These are phyloP conservation scores for Aspergillus viridinutans DNA, from an alignment of 2,329 filamentous ascomycete genomes.

Conservation along the genomic window DNA sequence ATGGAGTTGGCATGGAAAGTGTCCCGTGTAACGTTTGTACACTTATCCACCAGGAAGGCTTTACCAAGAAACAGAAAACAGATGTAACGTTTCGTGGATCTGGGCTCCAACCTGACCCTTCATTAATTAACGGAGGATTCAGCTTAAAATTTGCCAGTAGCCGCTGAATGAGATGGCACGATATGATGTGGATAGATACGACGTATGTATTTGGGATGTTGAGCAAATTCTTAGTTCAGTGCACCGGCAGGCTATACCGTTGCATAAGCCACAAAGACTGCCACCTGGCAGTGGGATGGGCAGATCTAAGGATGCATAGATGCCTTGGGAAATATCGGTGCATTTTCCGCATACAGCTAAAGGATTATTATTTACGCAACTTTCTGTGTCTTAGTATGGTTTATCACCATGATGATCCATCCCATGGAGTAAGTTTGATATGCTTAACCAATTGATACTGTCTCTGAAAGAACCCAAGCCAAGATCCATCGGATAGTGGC, in stretches of 20 bases:
- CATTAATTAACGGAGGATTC: not conserved
- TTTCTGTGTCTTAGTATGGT: not conserved
- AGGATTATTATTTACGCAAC: not conserved
- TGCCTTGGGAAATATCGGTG: not conserved
- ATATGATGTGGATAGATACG: not conserved
- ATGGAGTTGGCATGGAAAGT: not conserved
- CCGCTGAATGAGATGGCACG: not conserved
- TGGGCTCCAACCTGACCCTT: not conserved
- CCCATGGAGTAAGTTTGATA: not conserved
- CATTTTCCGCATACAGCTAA: not conserved
- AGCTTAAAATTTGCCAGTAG: not conserved
- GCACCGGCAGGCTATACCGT: not conserved
- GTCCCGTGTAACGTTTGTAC: not conserved
- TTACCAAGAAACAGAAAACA: not conserved
- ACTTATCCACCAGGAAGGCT: not conserved
- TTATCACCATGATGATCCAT: not conserved
- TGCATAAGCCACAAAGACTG: not conserved
- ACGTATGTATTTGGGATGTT: not conserved
- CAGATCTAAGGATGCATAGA: conserved; percentile 5
- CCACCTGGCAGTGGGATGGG: not conserved
- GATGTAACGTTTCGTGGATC: not conserved
- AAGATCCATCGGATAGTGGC: not conserved
- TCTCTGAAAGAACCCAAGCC: not conserved
- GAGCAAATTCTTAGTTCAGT: not conserved
- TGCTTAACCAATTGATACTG: not conserved